These are phyloP conservation scores for Ustilago cynodontis DNA, from an alignment of 1,284 basidiomycete genomes.

Conservation along the genomic window DNA sequence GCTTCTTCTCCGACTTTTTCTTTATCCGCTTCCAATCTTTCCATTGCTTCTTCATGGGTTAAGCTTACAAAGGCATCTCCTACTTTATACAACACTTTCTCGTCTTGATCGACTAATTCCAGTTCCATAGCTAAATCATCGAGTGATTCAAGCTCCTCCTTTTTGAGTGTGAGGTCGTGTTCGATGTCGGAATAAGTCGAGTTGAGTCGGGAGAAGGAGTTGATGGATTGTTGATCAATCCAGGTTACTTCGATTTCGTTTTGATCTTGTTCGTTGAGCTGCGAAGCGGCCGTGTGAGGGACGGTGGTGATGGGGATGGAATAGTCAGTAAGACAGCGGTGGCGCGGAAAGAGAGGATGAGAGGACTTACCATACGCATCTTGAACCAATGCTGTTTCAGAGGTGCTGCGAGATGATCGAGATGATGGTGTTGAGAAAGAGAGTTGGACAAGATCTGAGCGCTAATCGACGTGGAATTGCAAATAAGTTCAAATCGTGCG, in stretches of 20 bases:
- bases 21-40: slow-evolving; percentile 81
- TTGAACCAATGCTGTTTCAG: neutral
- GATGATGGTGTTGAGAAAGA: neutral
- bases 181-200: slow-evolving; percentile 80
- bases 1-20: slow-evolving; percentile 77
- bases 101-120: slow-evolving; percentile 73
- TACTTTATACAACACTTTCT: slow-evolving; percentile 80
- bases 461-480: neutral
- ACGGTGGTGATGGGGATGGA: neutral
- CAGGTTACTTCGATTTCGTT: slow-evolving; percentile 89
- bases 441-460: neutral
- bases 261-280: slow-evolving; percentile 54
- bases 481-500: too few species aligned
- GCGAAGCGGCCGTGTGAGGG: neutral
- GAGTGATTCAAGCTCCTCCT: slow-evolving; percentile 92
- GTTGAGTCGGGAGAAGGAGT: slow-evolving; percentile 91
- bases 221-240: slow-evolving; percentile 96
- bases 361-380: slow-evolving; percentile 46
- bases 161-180: slow-evolving; percentile 78
- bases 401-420: neutral
- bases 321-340: too few species aligned
- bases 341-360: neutral
- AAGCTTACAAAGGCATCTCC: slow-evolving; percentile 91
- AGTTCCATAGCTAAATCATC: slow-evolving; percentile 89
- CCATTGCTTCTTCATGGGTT: slow-evolving; percentile 78